Evolutionary conservation across 805 yeast genomes (phyloP).

Genomic region (Candida orba): DNA sequence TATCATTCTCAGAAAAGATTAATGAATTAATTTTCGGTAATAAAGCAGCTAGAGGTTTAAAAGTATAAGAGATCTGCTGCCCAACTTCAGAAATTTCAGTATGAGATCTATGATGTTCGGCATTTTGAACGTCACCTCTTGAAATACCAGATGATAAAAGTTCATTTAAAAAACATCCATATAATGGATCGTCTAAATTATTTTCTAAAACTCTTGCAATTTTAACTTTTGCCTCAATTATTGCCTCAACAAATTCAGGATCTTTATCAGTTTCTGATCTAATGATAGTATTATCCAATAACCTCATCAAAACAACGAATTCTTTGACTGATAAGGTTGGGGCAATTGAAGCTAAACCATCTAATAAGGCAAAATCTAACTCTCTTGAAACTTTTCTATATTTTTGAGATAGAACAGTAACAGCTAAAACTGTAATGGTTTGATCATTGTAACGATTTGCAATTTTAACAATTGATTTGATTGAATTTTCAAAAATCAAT

Average conservation of each 20-base stretch:
- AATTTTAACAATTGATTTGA: slow-evolving; percentile 59
- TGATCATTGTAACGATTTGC: slow-evolving; percentile 62
- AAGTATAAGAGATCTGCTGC: slow-evolving; percentile 52
- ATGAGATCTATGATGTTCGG: slow-evolving; percentile 76
- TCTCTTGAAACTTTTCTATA: slow-evolving; percentile 41
- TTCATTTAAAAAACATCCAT: slow-evolving; percentile 53
- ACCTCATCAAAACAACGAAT: slow-evolving; percentile 52
- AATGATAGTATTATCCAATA: slow-evolving; percentile 44
- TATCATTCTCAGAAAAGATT: slow-evolving; percentile 29
- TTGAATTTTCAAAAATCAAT: slow-evolving; percentile 52
- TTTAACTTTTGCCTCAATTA: slow-evolving; percentile 43
- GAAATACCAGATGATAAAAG: slow-evolving; percentile 59
- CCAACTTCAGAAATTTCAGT: slow-evolving; percentile 64
- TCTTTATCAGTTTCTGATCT: slow-evolving; percentile 39
- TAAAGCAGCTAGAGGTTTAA: slow-evolving; percentile 69
- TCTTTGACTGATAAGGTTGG: slow-evolving; percentile 58
- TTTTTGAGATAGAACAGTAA: slow-evolving; percentile 79
- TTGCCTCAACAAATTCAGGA: slow-evolving; percentile 28
- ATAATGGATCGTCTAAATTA: slow-evolving; percentile 36
- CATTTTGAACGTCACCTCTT: slow-evolving; percentile 70
- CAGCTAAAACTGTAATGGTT: slow-evolving; percentile 67
- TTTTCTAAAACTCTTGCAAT: slow-evolving; percentile 30
- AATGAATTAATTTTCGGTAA: slow-evolving; percentile 52
- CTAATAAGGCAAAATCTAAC: slow-evolving; percentile 47
- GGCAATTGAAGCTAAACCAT: slow-evolving; percentile 59